Conservation (phyloP, 2,329 filamentous ascomycete species). For the Penicillium brasilianum region DNA sequence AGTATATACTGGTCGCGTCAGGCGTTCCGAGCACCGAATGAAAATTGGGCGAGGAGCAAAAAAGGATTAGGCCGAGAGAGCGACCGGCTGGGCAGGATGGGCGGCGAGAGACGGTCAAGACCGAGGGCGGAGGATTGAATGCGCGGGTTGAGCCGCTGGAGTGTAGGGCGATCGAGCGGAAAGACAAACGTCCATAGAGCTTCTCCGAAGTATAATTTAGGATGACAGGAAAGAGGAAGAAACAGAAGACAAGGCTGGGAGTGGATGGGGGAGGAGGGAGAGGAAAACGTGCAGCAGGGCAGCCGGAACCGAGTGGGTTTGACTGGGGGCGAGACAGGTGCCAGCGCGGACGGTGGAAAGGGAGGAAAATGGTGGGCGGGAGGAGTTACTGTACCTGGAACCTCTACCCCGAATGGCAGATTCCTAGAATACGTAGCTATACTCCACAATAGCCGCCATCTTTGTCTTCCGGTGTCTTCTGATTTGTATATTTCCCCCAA, state of each 20-base stretch:
- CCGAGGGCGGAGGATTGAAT: conserved; percentile 10
- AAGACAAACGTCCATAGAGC: conserved; percentile 19
- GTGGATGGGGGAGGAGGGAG: conserved; percentile 6
- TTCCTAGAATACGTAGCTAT: too few relatives aligned
- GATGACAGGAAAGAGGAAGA: conserved; percentile 8
- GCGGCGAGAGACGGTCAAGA: conserved; percentile 5
- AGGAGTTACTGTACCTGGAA: background rate
- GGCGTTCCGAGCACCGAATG: background rate
- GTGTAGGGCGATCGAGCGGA: conserved; percentile 13
- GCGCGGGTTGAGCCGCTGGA: conserved; percentile 16
- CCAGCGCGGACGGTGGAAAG: background rate
- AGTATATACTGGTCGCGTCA: background rate
- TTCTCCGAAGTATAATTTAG: conserved; percentile 7
- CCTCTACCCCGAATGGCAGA: background rate
- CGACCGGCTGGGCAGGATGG: background rate
- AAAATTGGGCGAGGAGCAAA: background rate
- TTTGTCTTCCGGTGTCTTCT: background rate
- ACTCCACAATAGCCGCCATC: background rate
- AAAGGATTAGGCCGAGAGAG: background rate
- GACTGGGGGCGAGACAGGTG: background rate
- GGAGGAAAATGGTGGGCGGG: background rate
- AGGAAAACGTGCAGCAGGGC: conserved; percentile 7
- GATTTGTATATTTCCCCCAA: background rate
- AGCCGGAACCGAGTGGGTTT: conserved; percentile 5
- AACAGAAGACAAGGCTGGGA: background rate